A percentile compares a stretch with the other conserved stretches of the same genome.
phyloP scores from a whole-genome alignment of 768 basidiomycete species.

The Mycena polygramma region DNA sequence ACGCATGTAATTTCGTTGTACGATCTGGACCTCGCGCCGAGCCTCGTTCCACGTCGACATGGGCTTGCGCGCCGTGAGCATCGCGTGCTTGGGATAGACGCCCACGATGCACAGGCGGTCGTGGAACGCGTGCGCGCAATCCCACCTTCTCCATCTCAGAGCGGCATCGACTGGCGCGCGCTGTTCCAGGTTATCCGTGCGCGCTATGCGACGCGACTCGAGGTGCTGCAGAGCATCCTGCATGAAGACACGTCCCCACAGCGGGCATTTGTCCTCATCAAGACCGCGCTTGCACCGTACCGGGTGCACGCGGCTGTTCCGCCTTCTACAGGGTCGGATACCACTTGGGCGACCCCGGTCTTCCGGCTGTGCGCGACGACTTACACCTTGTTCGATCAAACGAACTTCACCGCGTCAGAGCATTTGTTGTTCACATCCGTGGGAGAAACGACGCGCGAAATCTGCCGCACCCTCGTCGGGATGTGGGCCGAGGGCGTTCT shows the following conservation, averaged over 20 bases:
- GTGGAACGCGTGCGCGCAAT: slow-evolving; percentile 43
- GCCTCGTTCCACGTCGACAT: slow-evolving; percentile 47
- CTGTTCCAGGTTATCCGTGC: slow-evolving; percentile 53
- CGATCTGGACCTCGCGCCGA: slow-evolving; percentile 53
- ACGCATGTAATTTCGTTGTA: slow-evolving; percentile 59
- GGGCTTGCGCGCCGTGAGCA: slow-evolving; percentile 51
- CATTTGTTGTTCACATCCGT: slow-evolving; percentile 46
- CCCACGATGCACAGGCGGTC: slow-evolving; percentile 43
- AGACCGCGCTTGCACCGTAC: slow-evolving; percentile 49
- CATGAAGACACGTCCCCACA: slow-evolving; percentile 33
- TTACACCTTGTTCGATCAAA: slow-evolving; percentile 44
- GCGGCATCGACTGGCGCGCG: slow-evolving; percentile 57
- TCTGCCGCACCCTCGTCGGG: slow-evolving; percentile 58
- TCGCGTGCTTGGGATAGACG: slow-evolving; percentile 49
- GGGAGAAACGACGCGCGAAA: slow-evolving; percentile 55
- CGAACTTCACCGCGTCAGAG: slow-evolving; percentile 47
- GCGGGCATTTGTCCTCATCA: slow-evolving; percentile 45
- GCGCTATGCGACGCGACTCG: slow-evolving; percentile 57
- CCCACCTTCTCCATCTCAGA: slow-evolving; percentile 34
- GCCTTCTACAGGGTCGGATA: slow-evolving; percentile 21
- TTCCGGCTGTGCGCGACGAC: slow-evolving; percentile 49
- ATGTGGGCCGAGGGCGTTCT: slow-evolving; percentile 62
- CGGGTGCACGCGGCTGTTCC: slow-evolving; percentile 41
- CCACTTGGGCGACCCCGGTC: slow-evolving; percentile 50
- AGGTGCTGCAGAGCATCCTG: slow-evolving; percentile 53